Evolutionary conservation across 2,329 filamentous ascomycete genomes (phyloP), one percentile per base, ranked within the genome.

Genomic region (Corynespora cassiicola): DNA sequence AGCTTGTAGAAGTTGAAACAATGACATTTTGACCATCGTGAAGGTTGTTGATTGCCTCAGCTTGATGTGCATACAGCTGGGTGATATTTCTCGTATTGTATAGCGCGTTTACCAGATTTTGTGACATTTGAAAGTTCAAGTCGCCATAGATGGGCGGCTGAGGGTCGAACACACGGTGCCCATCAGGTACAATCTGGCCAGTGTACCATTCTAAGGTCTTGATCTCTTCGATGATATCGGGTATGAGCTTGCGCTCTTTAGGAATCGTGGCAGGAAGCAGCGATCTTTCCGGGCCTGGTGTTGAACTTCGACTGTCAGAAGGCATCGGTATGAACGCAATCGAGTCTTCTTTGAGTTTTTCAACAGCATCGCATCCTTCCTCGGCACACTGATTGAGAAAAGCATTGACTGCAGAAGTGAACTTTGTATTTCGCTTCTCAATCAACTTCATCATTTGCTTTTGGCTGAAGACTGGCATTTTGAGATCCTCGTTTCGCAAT

Each of bases 1-100:
- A 99, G 61, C 89, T 95, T 0, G 94, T 99, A 0, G 92, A 95
- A 0, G 94, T 99, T 2, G 91, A 86, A 2, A 99, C 86, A 34
- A 99, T 92, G 10, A 97, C 90, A 63, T 96, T 85, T 23, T 86
- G 81, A 0, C 90, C 92, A 3, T 86, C 81, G 39, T 92, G 79
- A 2, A 99, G 75, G 44, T 86, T 82, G 60, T 99, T 99, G 55
- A 99, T 89, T 1, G 94, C 94, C 69, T 95, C 88, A 0, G 91
- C 84, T 69, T 99, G 94, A 65, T 99, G 94, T 1, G 88, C 84
- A 60, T 95, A 99, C 23, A 99, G 80, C 42, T 86, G 80, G 0
- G 85, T 88, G 42, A 99, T 97, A 3, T 85, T 85, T 54, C 87
- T 88, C 7, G 89, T 88, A 54, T 97, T 97, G 72, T 95, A 99